phyloP scores from a whole-genome alignment of 352 stramenopile species.

The Thalassiosira ordinaria region DNA sequence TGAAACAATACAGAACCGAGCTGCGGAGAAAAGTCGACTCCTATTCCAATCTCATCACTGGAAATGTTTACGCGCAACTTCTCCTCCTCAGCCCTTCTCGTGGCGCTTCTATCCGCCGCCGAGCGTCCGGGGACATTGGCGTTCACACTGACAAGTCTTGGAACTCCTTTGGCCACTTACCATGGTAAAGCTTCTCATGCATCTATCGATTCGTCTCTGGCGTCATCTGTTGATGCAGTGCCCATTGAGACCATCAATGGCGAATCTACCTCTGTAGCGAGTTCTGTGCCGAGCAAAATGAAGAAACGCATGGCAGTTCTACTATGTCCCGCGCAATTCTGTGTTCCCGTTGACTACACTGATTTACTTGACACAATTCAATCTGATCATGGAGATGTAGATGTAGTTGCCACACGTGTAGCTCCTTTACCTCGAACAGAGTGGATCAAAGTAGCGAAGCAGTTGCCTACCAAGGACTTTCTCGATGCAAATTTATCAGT shows the following conservation, averaged over 20 bases:
- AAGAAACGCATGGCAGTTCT: conserved; percentile 58
- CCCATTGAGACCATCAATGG: not conserved
- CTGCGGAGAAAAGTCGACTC: not conserved
- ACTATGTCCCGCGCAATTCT: conserved; percentile 82
- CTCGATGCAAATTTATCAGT: conserved; percentile 66
- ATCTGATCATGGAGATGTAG: conserved; percentile 4
- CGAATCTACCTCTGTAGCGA: not conserved
- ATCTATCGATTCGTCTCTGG: not conserved
- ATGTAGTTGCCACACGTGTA: conserved; percentile 56
- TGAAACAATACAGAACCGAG: too few relatives aligned
- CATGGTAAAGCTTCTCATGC: not conserved
- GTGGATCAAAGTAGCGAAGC: conserved; percentile 80
- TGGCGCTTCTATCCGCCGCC: not conserved
- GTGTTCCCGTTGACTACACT: conserved; percentile 77
- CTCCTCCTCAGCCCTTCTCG: not conserved
- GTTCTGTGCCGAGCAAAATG: not conserved
- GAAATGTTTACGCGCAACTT: not conserved
- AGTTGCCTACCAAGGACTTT: conserved; percentile 71
- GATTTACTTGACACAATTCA: conserved; percentile 62
- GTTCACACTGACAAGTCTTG: not conserved
- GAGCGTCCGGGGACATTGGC: not conserved
- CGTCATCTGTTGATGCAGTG: not conserved
- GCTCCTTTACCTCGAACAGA: conserved; percentile 71
- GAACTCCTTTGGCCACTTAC: not conserved
- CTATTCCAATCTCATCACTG: not conserved